Percentiles rank a stretch among this genome's conserved stretches.
phyloP scores from a whole-genome alignment of 495 filamentous ascomycete species.

The Trichoderma orchidacearum region DNA sequence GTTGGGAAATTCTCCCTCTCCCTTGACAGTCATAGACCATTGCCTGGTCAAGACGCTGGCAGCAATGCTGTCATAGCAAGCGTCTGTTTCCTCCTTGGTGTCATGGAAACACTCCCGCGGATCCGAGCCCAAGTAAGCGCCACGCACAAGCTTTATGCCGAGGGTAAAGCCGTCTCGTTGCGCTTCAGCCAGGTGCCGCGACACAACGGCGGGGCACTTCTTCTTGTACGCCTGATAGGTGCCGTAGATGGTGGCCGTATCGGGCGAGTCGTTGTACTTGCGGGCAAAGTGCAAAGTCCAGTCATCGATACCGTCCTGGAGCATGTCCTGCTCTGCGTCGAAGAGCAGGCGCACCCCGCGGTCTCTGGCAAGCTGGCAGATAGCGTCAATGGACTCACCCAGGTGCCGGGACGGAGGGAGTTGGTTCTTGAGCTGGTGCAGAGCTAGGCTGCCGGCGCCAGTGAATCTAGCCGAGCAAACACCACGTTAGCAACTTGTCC shows the following conservation, averaged over 20 bases:
- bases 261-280: constrained; percentile 51
- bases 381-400: constrained; percentile 51
- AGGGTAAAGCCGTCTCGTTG: constrained; percentile 57
- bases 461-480: constrained; percentile 50
- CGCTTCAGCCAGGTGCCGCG: constrained; percentile 52
- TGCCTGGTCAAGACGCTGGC: constrained; percentile 22
- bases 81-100: constrained; percentile 65
- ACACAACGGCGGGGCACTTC: constrained; percentile 49
- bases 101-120: constrained; percentile 65
- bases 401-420: constrained; percentile 47
- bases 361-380: constrained; percentile 62
- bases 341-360: constrained; percentile 67
- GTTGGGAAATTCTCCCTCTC: constrained; percentile 37
- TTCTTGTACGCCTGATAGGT: constrained; percentile 73
- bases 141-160: constrained; percentile 84
- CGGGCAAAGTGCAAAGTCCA: constrained; percentile 75
- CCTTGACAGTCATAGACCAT: constrained; percentile 35
- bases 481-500: constrained; percentile 4
- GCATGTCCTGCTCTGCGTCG: constrained; percentile 74
- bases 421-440: constrained; percentile 46
- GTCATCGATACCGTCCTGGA: constrained; percentile 72
- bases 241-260: constrained; percentile 41
- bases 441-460: constrained; percentile 71
- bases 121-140: constrained; percentile 77
- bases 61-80: constrained; percentile 23